These are phyloP conservation scores for Ochetophila trinervis DNA, from an alignment of 306 rosid genomes.

Conservation along the genomic window DNA sequence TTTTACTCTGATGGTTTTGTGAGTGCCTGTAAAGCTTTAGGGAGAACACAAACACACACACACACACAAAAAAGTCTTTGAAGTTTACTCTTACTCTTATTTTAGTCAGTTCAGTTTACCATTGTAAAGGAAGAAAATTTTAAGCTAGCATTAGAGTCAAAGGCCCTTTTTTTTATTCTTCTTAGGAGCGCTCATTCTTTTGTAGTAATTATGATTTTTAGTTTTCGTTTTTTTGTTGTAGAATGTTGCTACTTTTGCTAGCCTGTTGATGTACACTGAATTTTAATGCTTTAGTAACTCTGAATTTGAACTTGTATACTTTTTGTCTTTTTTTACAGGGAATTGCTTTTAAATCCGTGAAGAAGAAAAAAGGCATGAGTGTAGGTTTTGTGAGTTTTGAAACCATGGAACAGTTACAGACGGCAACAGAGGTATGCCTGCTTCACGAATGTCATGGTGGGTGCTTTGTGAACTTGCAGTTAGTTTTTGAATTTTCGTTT, in stretches of 20 bases:
- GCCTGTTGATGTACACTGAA: no score
- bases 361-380: conserved; percentile 86
- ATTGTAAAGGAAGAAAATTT: no score
- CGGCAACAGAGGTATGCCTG: conserved; percentile 53
- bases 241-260: no score
- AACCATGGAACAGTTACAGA: conserved; percentile 61
- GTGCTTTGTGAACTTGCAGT: conserved; percentile 23
- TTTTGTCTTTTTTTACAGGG: conserved; percentile 40
- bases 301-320: conserved; percentile 9
- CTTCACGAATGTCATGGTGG: conserved; percentile 11
- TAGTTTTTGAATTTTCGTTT: not conserved
- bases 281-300: not conserved
- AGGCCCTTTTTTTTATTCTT: no score
- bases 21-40: no score
- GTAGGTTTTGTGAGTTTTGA: conserved; percentile 70
- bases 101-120: no score
- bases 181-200: no score
- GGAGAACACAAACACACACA: no score
- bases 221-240: not conserved
- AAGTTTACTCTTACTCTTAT: no score
- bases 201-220: not conserved
- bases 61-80: no score
- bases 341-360: conserved; percentile 56
- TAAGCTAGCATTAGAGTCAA: no score
- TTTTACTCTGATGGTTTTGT: no score